Evolutionary conservation across 208 protist genomes (phyloP).

Genomic region (Spongospora subterranea): DNA sequence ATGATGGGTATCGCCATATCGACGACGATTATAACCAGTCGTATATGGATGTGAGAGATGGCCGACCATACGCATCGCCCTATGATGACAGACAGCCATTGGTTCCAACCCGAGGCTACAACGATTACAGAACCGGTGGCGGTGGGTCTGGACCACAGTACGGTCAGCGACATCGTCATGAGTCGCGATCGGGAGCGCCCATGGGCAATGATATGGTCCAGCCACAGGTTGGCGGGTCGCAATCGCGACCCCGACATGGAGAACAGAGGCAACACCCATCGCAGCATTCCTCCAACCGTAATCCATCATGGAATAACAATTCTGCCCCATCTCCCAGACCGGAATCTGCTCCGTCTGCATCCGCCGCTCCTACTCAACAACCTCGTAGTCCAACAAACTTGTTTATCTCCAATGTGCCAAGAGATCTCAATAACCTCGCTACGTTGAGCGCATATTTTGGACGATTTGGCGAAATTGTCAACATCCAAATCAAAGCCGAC

Average conservation of each 20-base stretch:
- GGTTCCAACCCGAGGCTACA: background rate
- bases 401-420: background rate
- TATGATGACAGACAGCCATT: background rate
- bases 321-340: too few relatives aligned
- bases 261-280: too few relatives aligned
- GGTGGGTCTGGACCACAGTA: too few relatives aligned
- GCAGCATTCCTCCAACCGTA: too few relatives aligned
- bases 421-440: constrained; percentile 10
- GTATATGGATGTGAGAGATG: background rate
- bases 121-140: background rate
- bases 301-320: too few relatives aligned
- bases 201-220: too few relatives aligned
- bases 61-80: background rate
- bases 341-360: too few relatives aligned
- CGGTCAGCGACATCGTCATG: background rate
- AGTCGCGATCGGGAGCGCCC: background rate
- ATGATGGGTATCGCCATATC: too few relatives aligned
- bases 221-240: too few relatives aligned
- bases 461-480: constrained; percentile 55
- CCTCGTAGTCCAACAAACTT: constrained; percentile 31
- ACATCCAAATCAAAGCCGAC: constrained; percentile 43
- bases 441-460: background rate
- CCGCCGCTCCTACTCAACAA: background rate
- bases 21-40: background rate
- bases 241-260: too few relatives aligned